phyloP scores from a whole-genome alignment of 805 yeast species.

The Pichia deserticola region DNA sequence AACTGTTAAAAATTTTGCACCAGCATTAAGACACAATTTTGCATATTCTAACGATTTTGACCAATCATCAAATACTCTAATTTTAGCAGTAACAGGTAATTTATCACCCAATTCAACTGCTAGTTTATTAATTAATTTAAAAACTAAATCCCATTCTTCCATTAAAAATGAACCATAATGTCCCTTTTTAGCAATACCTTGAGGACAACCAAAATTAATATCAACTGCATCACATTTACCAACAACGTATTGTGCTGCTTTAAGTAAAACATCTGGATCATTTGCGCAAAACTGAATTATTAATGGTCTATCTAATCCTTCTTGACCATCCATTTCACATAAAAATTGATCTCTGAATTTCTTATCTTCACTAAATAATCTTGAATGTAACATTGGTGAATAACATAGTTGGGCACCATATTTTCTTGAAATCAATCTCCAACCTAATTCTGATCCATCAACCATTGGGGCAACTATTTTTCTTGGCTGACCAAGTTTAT shows the following conservation, averaged over 20 bases:
- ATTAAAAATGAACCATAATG: conserved; percentile 91
- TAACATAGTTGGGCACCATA: conserved; percentile 93
- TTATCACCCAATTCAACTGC: conserved; percentile 55
- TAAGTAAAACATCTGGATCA: conserved; percentile 74
- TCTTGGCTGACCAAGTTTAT: conserved; percentile 64
- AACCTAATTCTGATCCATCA: conserved; percentile 91
- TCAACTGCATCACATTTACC: conserved; percentile 93
- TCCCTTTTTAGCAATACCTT: conserved; percentile 92
- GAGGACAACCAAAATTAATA: conserved; percentile 95
- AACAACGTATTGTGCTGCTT: conserved; percentile 76
- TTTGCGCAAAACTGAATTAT: conserved; percentile 96
- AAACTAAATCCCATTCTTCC: conserved; percentile 92
- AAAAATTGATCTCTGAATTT: conserved; percentile 75
- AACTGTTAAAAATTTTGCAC: conserved; percentile 91
- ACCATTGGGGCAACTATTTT: conserved; percentile 98
- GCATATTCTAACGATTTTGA: conserved; percentile 84
- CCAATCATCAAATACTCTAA: conserved; percentile 79
- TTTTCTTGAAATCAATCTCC: conserved; percentile 79
- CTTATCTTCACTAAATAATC: conserved; percentile 76
- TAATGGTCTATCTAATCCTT: conserved; percentile 67
- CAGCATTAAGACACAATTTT: conserved; percentile 78
- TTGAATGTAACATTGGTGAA: conserved; percentile 96
- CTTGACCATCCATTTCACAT: conserved; percentile 66
- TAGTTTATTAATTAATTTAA: conserved; percentile 59
- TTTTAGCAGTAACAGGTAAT: conserved; percentile 92